Base-by-base conservation (phyloP, 2,329 filamentous ascomycete species). In the Gliomastix tumulicola region DNA sequence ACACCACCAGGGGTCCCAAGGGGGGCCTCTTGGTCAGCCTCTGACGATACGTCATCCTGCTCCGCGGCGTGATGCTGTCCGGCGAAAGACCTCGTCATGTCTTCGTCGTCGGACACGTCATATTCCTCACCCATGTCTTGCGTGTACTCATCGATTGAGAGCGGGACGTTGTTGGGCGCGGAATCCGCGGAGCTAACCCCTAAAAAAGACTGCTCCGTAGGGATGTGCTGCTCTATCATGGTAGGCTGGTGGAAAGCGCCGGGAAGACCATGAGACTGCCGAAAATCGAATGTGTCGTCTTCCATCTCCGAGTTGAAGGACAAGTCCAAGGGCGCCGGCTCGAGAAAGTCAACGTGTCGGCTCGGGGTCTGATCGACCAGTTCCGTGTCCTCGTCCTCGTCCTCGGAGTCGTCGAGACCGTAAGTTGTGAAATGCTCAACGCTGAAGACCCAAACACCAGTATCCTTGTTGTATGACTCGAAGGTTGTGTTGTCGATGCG, bases 371-470 rank as follows among this genome's bases (percentile, higher is more conserved):
- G 51, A 21, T 67, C 41, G 8, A 16, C 34, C 21, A 40, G 27
- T n/a, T 51, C 42, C 23, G 44, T 44, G 48, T 77, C 77, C 7
- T 69, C 69, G 32, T 82, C 71, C 35, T 85, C 82, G 20, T 87
- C 82, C 31, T 88, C 85, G 36, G 81, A 76, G 28, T 85, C 87
- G 44, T 90, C 84, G 37, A 97, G 71, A 28, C 85, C 89, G 54
- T 98, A 98, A 2, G 88, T 95, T 2, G 90, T 97, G 59, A 94
- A 98, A 59, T 98, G 92, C 51, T 90, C 81, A n/a, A 98, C 92
- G 9, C 71, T 79, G 65, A 98, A 98, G 12, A 77, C 76, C 94
- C 94, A 98, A 32, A 85, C 75, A 36, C 90, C 92, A 36, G 80
- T 88, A 2, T 86, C 71, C 39, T 71, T 68, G 44, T 94, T 76